phyloP scores from a whole-genome alignment of 352 stramenopile genomes.

The Phytophthora hibernalis region DNA sequence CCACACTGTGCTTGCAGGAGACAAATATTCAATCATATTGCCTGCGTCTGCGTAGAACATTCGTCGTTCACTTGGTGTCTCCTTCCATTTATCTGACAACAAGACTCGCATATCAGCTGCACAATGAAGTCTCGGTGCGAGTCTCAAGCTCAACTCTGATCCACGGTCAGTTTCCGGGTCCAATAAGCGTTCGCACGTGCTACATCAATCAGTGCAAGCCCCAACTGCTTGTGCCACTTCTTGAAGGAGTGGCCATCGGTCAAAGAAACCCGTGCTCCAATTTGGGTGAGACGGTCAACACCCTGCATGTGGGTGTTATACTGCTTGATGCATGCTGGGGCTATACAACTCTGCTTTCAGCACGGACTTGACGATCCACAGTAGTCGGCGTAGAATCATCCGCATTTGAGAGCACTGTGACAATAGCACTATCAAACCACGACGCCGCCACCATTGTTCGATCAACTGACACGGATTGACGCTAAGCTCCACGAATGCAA shows the following conservation, averaged over 20 bases:
- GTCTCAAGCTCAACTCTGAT: neutral
- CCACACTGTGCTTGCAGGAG: neutral
- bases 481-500: slow-evolving; percentile 5
- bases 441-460: slow-evolving; percentile 28
- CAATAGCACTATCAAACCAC: slow-evolving; percentile 34
- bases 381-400: slow-evolving; percentile 27
- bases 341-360: neutral
- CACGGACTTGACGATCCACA: slow-evolving; percentile 12
- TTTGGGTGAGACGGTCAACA: slow-evolving; percentile 4
- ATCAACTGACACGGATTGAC: slow-evolving; percentile 22
- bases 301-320: slow-evolving; percentile 5
- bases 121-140: neutral
- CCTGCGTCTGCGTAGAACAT: neutral
- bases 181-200: neutral
- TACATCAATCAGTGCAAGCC: neutral
- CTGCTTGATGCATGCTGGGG: slow-evolving; percentile 3
- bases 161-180: neutral
- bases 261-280: slow-evolving; percentile 5
- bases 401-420: slow-evolving; percentile 35
- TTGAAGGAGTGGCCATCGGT: slow-evolving; percentile 2
- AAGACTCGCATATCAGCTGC: neutral
- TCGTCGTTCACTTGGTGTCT: neutral
- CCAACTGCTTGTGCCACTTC: slow-evolving; percentile 3
- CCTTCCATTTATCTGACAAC: slow-evolving; percentile 6
- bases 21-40: neutral